Evolutionary conservation across 805 yeast genomes (phyloP).

Genomic region (Ogataea siamensis): DNA sequence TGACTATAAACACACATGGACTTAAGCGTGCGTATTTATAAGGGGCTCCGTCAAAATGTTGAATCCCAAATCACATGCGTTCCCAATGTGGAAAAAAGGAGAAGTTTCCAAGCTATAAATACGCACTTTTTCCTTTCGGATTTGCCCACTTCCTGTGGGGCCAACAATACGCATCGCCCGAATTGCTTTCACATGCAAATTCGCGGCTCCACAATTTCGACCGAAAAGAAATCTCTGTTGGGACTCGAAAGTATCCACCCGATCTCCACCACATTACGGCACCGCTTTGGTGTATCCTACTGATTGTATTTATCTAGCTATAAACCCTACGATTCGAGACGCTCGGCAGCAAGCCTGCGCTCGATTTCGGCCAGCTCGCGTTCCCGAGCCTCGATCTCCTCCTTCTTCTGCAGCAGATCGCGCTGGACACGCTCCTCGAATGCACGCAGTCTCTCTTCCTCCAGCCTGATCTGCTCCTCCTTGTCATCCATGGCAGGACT

Average conservation of each 20-base stretch:
- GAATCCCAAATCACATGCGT: conserved; percentile 8
- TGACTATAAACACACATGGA: conserved; percentile 2
- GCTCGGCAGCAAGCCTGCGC: conserved; percentile 35
- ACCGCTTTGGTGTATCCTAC: not conserved
- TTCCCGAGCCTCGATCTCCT: conserved; percentile 81
- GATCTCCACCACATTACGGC: no score
- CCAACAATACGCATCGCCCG: conserved; percentile 3
- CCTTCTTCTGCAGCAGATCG: conserved; percentile 75
- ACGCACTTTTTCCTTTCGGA: conserved; percentile 2
- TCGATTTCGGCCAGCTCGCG: conserved; percentile 79
- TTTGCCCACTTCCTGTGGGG: not conserved
- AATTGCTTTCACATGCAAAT: conserved; percentile 6
- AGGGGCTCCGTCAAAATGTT: conserved; percentile 3
- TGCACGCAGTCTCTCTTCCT: conserved; percentile 82
- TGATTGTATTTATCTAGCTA: not conserved
- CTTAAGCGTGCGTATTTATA: conserved; percentile 6
- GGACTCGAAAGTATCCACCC: no score
- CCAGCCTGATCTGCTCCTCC: conserved; percentile 86
- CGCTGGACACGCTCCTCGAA: conserved; percentile 89
- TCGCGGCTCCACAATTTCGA: conserved; percentile 4
- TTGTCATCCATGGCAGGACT: conserved; percentile 36
- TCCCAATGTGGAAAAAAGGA: conserved; percentile 1
- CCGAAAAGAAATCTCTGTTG: conserved; percentile 4
- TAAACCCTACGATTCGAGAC: conserved; percentile 10
- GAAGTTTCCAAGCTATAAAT: conserved; percentile 2